These are phyloP conservation scores for Terana coerulea DNA, from an alignment of 768 basidiomycete genomes.

Conservation along the genomic window DNA sequence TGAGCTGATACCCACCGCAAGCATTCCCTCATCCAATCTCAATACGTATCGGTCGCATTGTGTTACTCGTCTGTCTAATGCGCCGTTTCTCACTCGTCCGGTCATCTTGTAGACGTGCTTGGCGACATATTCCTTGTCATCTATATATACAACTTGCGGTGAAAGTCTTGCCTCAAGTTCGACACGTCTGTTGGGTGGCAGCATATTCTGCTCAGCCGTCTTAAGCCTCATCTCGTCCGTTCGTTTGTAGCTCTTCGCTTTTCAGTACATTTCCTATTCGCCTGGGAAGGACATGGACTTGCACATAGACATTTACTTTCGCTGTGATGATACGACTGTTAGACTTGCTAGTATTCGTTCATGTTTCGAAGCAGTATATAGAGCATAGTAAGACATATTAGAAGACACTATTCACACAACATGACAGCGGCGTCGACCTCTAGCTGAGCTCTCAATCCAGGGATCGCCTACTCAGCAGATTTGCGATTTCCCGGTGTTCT, in stretches of 20 bases:
- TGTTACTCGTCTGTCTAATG: constrained; percentile 4
- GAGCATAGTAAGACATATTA: too few species aligned
- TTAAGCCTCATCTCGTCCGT: not conserved
- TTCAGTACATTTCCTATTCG: not conserved
- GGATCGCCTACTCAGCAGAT: constrained; percentile 62
- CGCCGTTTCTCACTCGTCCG: not conserved
- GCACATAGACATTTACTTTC: constrained; percentile 8
- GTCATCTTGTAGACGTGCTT: too few species aligned
- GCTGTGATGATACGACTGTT: not conserved
- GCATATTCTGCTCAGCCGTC: not conserved
- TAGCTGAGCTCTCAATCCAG: constrained; percentile 53
- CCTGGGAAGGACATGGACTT: constrained; percentile 3
- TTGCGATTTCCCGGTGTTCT: constrained; percentile 82
- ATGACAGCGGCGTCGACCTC: not conserved
- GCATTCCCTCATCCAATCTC: constrained; percentile 2
- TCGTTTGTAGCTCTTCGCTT: constrained; percentile 1
- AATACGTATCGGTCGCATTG: constrained; percentile 11
- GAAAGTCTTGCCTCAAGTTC: not conserved
- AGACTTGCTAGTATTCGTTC: not conserved
- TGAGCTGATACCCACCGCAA: constrained; percentile 13
- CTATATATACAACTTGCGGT: not conserved
- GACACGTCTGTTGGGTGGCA: not conserved
- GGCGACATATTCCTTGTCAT: not conserved
- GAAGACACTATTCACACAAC: too few species aligned
- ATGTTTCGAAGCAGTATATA: not conserved